A percentile compares a stretch with the other conserved stretches of the same genome.
Evolutionary conservation across 2,329 filamentous ascomycete genomes (phyloP).

Genomic region (Xylariaceae sp.): DNA sequence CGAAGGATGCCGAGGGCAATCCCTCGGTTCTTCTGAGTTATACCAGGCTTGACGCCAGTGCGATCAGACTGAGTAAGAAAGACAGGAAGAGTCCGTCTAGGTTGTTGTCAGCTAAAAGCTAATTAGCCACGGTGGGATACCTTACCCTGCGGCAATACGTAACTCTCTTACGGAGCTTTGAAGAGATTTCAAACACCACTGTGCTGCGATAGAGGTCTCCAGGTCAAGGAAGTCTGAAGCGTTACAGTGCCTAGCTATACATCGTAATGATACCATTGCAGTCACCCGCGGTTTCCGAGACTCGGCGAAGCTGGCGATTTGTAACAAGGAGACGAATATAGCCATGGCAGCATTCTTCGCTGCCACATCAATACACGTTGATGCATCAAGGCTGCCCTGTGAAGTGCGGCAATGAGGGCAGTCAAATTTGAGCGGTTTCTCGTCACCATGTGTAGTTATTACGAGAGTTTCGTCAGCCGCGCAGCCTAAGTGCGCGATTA

Average conservation of each 20-base stretch:
- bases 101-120: conserved; percentile 27
- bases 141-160: conserved; percentile 77
- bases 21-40: conserved; percentile 68
- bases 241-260: conserved; percentile 70
- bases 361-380: conserved; percentile 29
- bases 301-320: conserved; percentile 53
- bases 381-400: conserved; percentile 1
- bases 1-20: conserved; percentile 74
- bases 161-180: conserved; percentile 86
- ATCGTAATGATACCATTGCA: conserved; percentile 74
- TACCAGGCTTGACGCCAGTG: conserved; percentile 43
- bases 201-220: conserved; percentile 69
- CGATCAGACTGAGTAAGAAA: conserved; percentile 63
- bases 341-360: conserved; percentile 48
- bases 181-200: conserved; percentile 82
- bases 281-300: conserved; percentile 69
- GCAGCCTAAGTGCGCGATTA: conserved; percentile 64
- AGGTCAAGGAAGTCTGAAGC: conserved; percentile 68
- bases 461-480: conserved; percentile 55
- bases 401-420: conserved; percentile 35
- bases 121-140: conserved; percentile 23
- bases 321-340: conserved; percentile 55
- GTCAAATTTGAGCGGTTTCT: conserved; percentile 14
- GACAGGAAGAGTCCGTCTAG: conserved; percentile 65
- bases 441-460: conserved; percentile 16